phyloP scores from a whole-genome alignment of 768 basidiomycete species.

The Boletus tylopilopsis region DNA sequence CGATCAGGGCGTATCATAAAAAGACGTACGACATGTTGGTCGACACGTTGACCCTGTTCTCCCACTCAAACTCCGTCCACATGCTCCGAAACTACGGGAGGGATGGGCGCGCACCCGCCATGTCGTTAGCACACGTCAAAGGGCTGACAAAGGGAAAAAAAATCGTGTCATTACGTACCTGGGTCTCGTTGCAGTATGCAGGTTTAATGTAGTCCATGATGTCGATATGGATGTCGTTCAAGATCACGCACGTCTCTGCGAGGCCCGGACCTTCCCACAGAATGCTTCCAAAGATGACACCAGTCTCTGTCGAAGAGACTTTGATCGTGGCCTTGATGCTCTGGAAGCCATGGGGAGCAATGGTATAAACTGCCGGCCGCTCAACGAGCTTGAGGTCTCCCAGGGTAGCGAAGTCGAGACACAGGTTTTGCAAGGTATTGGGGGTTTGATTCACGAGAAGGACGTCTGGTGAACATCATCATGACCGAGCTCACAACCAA shows the following conservation, averaged over 20 bases:
- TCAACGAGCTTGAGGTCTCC: conserved; percentile 98
- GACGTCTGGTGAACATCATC: conserved; percentile 50
- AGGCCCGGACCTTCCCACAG: conserved; percentile 92
- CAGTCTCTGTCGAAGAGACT: conserved; percentile 96
- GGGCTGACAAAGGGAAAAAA: neutral
- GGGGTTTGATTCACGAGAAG: conserved; percentile 94
- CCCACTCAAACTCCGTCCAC: conserved; percentile 99
- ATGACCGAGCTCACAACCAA: neutral
- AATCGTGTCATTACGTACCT: conserved; percentile 51
- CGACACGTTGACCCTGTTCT: conserved; percentile 95
- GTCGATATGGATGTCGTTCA: conserved; percentile 97
- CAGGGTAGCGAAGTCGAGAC: conserved; percentile 94
- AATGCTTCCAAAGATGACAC: conserved; percentile 97
- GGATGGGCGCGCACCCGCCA: neutral
- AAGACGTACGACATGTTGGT: conserved; percentile 70
- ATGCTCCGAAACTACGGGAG: conserved; percentile 79
- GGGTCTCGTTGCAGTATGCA: conserved; percentile 90
- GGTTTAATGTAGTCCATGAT: conserved; percentile 59
- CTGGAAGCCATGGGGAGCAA: conserved; percentile 96
- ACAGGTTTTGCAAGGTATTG: conserved; percentile 93
- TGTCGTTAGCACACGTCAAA: conserved; percentile 1
- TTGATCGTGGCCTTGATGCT: conserved; percentile 99
- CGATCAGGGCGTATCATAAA: neutral
- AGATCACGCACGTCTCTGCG: conserved; percentile 85
- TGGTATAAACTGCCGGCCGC: conserved; percentile 87